A percentile compares a stretch with the other conserved stretches of the same genome.
Evolutionary conservation across 2,329 filamentous ascomycete genomes (phyloP).

Genomic region (Fusarium mundagurra): DNA sequence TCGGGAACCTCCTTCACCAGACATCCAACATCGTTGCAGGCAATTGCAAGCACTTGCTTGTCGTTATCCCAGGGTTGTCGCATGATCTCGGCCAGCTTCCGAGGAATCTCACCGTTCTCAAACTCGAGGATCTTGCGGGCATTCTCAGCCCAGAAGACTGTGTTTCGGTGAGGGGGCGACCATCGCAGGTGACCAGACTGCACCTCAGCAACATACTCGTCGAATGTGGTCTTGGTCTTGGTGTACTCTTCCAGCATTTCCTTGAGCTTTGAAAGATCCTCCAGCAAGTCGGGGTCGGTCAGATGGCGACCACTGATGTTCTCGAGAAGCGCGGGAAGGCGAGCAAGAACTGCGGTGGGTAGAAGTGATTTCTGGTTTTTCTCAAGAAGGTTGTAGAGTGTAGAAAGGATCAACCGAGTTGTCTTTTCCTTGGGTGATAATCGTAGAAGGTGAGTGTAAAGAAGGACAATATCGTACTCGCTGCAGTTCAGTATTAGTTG

Average conservation of each 20-base stretch:
- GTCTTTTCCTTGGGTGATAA: constrained; percentile 98
- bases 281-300: constrained; percentile 70
- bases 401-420: constrained; percentile 88
- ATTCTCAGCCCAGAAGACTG: constrained; percentile 92
- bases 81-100: constrained; percentile 87
- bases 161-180: constrained; percentile 89
- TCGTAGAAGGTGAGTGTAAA: constrained; percentile 92
- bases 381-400: constrained; percentile 84
- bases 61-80: constrained; percentile 78
- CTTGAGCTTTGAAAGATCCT: constrained; percentile 69
- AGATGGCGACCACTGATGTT: constrained; percentile 71
- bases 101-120: constrained; percentile 80
- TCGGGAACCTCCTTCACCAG: constrained; percentile 91
- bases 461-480: constrained; percentile 89
- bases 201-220: constrained; percentile 90
- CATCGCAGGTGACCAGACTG: constrained; percentile 88
- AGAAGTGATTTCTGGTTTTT: constrained; percentile 77
- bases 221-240: constrained; percentile 79
- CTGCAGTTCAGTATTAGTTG: constrained; percentile 48
- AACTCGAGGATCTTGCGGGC: constrained; percentile 86
- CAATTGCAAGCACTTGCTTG: constrained; percentile 89
- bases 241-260: constrained; percentile 74
- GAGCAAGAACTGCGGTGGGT: constrained; percentile 85
- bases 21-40: constrained; percentile 90
- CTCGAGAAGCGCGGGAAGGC: constrained; percentile 75